These are phyloP conservation scores for Mortierella sp. DNA, from an alignment of 371 early-diverging fungal species.

Conservation along the genomic window DNA sequence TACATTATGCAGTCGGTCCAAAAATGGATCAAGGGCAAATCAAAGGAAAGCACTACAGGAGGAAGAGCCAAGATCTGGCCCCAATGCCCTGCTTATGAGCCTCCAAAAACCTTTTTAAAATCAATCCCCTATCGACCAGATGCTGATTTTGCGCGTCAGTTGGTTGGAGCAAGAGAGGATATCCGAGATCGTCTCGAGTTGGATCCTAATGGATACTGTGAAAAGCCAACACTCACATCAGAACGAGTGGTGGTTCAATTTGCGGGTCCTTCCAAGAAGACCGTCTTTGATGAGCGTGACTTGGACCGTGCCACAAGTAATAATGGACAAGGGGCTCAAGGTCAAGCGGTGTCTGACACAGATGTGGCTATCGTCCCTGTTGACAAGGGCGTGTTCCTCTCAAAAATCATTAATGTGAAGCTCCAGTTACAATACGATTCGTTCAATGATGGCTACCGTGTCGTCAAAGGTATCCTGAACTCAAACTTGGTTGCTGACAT, in stretches of 20 bases:
- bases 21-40: constrained; percentile 11
- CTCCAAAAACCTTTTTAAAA: constrained; percentile 25
- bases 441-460: constrained; percentile 34
- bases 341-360: constrained; percentile 3
- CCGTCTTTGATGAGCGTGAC: constrained; percentile 22
- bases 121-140: constrained; percentile 51
- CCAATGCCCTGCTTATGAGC: constrained; percentile 27
- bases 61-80: constrained; percentile 11
- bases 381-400: constrained; percentile 43
- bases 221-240: constrained; percentile 33
- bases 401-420: constrained; percentile 33
- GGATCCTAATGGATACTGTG: constrained; percentile 45
- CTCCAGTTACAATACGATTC: constrained; percentile 44
- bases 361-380: constrained; percentile 37
- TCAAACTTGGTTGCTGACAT: too few species aligned
- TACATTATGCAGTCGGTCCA: constrained; percentile 15
- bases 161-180: constrained; percentile 45
- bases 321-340: not conserved
- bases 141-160: constrained; percentile 54
- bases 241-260: constrained; percentile 41
- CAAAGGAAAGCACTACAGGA: not conserved
- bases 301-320: not conserved
- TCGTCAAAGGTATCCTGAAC: constrained; percentile 28
- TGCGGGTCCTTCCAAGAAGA: constrained; percentile 30
- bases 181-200: constrained; percentile 27